These are phyloP conservation scores for Delphinella strobiligena DNA, from an alignment of 2,329 filamentous ascomycete genomes.

Conservation along the genomic window DNA sequence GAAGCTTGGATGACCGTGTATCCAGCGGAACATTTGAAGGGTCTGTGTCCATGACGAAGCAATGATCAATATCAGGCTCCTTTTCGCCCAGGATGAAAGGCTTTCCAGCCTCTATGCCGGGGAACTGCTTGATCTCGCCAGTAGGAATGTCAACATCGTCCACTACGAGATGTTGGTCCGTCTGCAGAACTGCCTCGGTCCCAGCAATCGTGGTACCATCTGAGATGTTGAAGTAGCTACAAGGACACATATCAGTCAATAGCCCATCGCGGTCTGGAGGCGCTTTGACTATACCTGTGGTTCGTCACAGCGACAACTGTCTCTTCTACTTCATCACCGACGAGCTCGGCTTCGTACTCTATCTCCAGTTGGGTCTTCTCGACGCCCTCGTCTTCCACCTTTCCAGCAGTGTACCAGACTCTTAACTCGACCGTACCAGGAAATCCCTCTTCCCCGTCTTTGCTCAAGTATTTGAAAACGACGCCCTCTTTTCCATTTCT, in stretches of 20 bases:
- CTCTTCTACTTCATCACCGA: conserved; percentile 64
- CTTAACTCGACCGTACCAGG: conserved; percentile 71
- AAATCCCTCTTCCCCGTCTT: conserved; percentile 79
- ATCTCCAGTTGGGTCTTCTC: conserved; percentile 64
- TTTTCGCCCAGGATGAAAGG: conserved; percentile 60
- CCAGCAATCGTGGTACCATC: conserved; percentile 48
- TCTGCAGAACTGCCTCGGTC: conserved; percentile 46
- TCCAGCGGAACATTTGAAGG: conserved; percentile 40
- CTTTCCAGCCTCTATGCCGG: conserved; percentile 51
- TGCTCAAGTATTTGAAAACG: conserved; percentile 46
- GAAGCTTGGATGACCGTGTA: conserved; percentile 45
- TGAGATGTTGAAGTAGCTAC: conserved; percentile 57
- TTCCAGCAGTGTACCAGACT: conserved; percentile 67
- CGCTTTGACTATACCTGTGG: conserved; percentile 49
- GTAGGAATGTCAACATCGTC: conserved; percentile 65
- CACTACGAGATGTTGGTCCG: conserved; percentile 58
- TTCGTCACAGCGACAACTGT: conserved; percentile 90
- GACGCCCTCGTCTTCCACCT: conserved; percentile 47
- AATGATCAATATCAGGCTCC: conserved; percentile 75
- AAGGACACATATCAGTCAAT: background rate
- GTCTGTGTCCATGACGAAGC: conserved; percentile 65
- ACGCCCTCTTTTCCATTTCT: conserved; percentile 34
- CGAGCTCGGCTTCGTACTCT: conserved; percentile 79
- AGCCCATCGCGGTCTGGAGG: too few relatives aligned
- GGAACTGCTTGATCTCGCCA: conserved; percentile 50